phyloP scores from a whole-genome alignment of 202 grass and related monocot genomes.

The Miscanthus sacchariflorus region DNA sequence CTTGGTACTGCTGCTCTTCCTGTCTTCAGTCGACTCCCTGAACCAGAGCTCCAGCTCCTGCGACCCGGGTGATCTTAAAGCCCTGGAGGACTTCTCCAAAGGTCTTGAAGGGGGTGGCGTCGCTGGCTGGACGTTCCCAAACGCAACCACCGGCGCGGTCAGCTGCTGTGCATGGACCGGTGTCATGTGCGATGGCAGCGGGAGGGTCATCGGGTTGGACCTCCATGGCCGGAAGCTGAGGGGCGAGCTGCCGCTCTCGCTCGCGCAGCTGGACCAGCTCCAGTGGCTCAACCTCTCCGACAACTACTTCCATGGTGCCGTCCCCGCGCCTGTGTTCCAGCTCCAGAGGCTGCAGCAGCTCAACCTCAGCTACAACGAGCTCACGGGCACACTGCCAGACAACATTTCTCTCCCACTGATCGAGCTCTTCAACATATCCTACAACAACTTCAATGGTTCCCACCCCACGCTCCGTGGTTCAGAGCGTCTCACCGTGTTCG shows the following conservation, averaged over 20 bases:
- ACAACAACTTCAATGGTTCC: constrained; percentile 60
- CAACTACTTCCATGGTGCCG: constrained; percentile 63
- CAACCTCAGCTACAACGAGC: constrained; percentile 74
- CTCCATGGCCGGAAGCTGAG: constrained; percentile 71
- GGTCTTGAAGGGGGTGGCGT: constrained; percentile 47
- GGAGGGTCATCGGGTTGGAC: constrained; percentile 72
- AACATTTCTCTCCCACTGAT: constrained; percentile 70
- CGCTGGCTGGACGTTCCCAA: constrained; percentile 55
- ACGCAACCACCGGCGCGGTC: constrained; percentile 33
- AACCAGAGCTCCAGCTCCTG: constrained; percentile 74
- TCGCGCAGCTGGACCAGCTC: constrained; percentile 73
- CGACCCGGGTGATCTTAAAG: constrained; percentile 57
- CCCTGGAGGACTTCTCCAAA: constrained; percentile 62
- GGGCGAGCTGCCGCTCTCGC: constrained; percentile 65
- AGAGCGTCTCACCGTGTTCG: constrained; percentile 54
- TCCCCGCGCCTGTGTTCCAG: constrained; percentile 64
- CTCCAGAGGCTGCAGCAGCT: constrained; percentile 63
- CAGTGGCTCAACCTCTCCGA: constrained; percentile 68
- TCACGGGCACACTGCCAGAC: constrained; percentile 57
- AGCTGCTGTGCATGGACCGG: constrained; percentile 77
- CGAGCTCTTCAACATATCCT: constrained; percentile 81
- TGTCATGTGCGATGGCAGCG: constrained; percentile 55
- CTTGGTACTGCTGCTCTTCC: constrained; percentile 45
- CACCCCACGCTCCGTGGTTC: constrained; percentile 69
- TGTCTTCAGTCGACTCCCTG: constrained; percentile 38